A percentile compares a stretch with the other conserved stretches of the same genome.
Evolutionary conservation across 441 rosid genomes (phyloP).

Genomic region (Brassica balearica): DNA sequence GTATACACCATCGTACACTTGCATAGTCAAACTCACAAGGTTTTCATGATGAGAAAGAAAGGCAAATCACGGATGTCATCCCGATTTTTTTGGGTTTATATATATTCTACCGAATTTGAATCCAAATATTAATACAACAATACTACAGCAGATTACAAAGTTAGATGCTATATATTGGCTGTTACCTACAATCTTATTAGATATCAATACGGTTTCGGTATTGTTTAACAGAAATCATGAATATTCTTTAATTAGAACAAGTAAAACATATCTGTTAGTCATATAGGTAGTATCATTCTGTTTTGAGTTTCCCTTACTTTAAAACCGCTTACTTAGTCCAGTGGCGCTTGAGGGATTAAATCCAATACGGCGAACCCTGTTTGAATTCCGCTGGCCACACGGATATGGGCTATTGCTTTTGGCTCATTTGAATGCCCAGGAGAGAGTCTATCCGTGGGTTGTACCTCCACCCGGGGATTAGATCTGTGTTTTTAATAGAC

Average conservation of each 20-base stretch:
- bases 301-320: neutral
- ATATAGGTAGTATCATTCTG: neutral
- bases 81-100: neutral
- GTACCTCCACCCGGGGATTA: no score
- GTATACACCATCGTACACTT: neutral
- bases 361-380: no score
- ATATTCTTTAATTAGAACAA: neutral
- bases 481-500: no score
- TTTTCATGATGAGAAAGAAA: neutral
- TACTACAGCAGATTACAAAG: neutral
- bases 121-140: neutral
- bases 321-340: no score
- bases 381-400: no score
- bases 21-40: neutral
- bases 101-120: constrained; percentile 1
- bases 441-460: no score
- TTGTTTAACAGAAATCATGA: neutral
- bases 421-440: no score
- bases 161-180: neutral
- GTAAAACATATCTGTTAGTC: neutral
- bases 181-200: neutral
- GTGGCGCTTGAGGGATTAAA: no score
- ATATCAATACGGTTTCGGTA: neutral
- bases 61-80: constrained; percentile 5
- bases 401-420: no score